Evolutionary conservation across 2,329 filamentous ascomycete genomes (phyloP).

Genomic region (Botrytis medusae): DNA sequence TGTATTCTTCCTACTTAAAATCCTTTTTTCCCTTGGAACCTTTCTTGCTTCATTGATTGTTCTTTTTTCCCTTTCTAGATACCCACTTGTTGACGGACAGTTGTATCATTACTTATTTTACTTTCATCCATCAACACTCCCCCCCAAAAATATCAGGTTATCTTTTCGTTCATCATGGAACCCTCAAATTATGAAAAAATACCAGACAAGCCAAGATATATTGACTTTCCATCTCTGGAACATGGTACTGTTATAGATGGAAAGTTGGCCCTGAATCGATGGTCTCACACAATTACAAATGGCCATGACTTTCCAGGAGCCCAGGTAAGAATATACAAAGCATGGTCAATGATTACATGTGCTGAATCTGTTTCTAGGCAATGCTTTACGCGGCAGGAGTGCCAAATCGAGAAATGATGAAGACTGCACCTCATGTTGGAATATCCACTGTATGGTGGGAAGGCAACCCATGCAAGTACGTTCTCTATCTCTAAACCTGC

Average conservation of each 20-base stretch:
- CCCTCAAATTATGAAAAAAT: conserved; percentile 28
- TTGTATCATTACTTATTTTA: not conserved
- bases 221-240: conserved; percentile 38
- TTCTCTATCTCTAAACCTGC: conserved; percentile 30
- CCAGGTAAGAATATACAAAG: conserved; percentile 57
- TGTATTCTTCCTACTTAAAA: not conserved
- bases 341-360: not conserved
- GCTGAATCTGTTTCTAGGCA: conserved; percentile 53
- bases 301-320: conserved; percentile 63
- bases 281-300: conserved; percentile 78
- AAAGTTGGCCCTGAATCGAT: conserved; percentile 73
- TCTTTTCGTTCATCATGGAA: conserved; percentile 29
- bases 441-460: conserved; percentile 96
- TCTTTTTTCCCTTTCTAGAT: not conserved
- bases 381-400: conserved; percentile 96
- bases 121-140: not conserved
- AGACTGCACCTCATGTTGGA: conserved; percentile 85
- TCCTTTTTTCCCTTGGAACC: not conserved
- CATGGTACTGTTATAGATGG: conserved; percentile 47
- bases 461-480: conserved; percentile 92
- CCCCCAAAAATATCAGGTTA: not conserved
- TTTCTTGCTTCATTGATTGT: conserved; percentile 4
- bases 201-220: conserved; percentile 36
- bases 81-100: not conserved
- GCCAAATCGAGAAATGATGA: conserved; percentile 79